Conservation (phyloP, 2,329 filamentous ascomycete genomes). For the Ceratocystis ficicola region DNA sequence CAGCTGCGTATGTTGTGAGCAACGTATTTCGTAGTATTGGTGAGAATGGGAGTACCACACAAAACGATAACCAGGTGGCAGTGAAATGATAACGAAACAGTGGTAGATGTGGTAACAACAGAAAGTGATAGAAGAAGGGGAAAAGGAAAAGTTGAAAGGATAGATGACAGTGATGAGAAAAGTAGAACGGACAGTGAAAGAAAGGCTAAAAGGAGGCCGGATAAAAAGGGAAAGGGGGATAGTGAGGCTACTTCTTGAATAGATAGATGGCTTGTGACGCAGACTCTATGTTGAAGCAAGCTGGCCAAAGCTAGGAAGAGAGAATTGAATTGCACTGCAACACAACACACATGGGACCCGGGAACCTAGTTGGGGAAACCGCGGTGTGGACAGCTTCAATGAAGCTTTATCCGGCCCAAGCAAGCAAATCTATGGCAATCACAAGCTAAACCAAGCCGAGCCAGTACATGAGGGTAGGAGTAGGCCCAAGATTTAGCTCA, state of each 20-base stretch:
- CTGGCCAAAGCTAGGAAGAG: neutral
- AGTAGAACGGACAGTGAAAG: no score
- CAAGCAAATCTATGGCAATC: neutral
- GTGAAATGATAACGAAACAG: neutral
- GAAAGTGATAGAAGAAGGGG: neutral
- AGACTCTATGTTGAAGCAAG: constrained; percentile 6
- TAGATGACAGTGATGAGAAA: neutral
- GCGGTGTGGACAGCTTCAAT: neutral
- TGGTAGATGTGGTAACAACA: neutral
- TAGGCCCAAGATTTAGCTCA: no score
- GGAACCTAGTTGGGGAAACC: constrained; percentile 19
- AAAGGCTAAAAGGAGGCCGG: neutral
- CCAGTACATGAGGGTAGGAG: neutral
- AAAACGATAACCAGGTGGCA: neutral
- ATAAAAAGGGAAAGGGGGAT: neutral
- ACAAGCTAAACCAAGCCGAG: constrained; percentile 9
- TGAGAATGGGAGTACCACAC: neutral
- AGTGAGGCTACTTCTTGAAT: neutral
- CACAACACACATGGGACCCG: neutral
- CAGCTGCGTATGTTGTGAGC: constrained; percentile 20
- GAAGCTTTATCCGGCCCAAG: neutral
- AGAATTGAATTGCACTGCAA: no score
- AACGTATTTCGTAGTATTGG: constrained; percentile 11
- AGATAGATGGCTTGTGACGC: neutral
- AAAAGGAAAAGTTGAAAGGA: neutral